Evolutionary conservation across 257 asterid genomes (phyloP), one percentile per base, ranked within the genome.

Genomic region (Primulina tabacum): DNA sequence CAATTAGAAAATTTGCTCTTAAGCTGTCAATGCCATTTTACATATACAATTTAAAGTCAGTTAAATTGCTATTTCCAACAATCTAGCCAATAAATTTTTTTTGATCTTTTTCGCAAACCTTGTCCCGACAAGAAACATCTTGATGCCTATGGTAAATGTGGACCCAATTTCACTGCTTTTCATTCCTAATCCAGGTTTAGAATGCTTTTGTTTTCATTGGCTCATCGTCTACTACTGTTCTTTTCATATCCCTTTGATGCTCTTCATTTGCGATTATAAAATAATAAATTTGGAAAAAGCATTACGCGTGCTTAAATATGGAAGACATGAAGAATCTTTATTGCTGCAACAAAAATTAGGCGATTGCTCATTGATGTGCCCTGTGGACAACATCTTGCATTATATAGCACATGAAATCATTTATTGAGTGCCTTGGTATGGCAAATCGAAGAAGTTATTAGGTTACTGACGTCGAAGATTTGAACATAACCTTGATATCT

Each of bases 1-100:
- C 29, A 21, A 26, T 56, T 62, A 38, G 9, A 8, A 75, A 67
- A 40, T 20, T 34, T 57, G 26, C 57, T 32, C 62, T 69, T 9
- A 30, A 47, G 14, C 24, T 69, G 40, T 40, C 55, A 14, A 47
- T 47, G 1, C 18, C 18, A 47, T 47, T 47, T 8, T 12, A 10
- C 18, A 47, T 14, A 4, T 47, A 47, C 6, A 47, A 47, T 14
- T 12, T 47, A 14, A 47, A 47, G 55, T 12, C 2, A 14, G 11
- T 1, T 12, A 18, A 14, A 47, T 47, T 12, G 55, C 55, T 14
- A 47, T 14, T 47, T 47, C 18, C 55, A 47, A 14, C 55, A 14
- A 12, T 12, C 55, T n/a, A 47, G 18, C 55, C 55, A 47, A 47
- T n/a, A 47, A 47, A 47, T 3, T 12, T 40, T 47, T 3, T 47